Evolutionary conservation across 2,329 filamentous ascomycete genomes (phyloP).

Genomic region (Graphium sp.): DNA sequence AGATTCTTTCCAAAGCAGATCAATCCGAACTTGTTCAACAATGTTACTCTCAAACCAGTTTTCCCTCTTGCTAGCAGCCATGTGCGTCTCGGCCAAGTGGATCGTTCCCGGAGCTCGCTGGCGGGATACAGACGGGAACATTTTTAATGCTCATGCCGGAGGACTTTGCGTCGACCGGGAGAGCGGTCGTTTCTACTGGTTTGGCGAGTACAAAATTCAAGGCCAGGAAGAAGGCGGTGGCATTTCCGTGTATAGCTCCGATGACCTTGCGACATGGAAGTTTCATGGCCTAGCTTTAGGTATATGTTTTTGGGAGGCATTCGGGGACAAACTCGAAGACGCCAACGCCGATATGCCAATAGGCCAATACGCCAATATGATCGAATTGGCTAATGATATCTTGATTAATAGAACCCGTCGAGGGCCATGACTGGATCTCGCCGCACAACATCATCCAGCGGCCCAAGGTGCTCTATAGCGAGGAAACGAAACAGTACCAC

Average conservation of each 20-base stretch:
- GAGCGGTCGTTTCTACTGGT: slow-evolving; percentile 39
- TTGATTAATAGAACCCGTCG: slow-evolving; percentile 22
- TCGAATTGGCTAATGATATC: not conserved
- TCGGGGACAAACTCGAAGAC: too few relatives aligned
- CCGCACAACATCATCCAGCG: slow-evolving; percentile 41
- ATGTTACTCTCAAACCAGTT: too few relatives aligned
- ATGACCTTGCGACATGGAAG: slow-evolving; percentile 42
- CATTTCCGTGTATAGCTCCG: slow-evolving; percentile 42
- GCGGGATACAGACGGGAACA: slow-evolving; percentile 40
- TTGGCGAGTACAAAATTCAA: slow-evolving; percentile 44
- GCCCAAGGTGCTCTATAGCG: slow-evolving; percentile 43
- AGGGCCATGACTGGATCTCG: slow-evolving; percentile 36
- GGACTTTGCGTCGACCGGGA: slow-evolving; percentile 32
- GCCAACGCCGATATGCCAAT: too few relatives aligned
- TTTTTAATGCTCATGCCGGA: slow-evolving; percentile 46
- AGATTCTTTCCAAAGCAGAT: too few relatives aligned
- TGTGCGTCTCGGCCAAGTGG: slow-evolving; percentile 14
- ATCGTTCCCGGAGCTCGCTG: slow-evolving; percentile 46
- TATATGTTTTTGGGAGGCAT: slow-evolving; percentile 11
- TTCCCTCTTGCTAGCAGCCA: slow-evolving; percentile 1
- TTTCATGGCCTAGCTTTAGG: slow-evolving; percentile 36
- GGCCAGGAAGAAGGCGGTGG: slow-evolving; percentile 42
- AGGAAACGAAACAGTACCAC: slow-evolving; percentile 35
- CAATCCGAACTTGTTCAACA: too few relatives aligned
- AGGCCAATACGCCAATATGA: too few relatives aligned